These are phyloP conservation scores for Arthroderma uncinatum DNA, from an alignment of 2,329 filamentous ascomycete species.

Conservation along the genomic window DNA sequence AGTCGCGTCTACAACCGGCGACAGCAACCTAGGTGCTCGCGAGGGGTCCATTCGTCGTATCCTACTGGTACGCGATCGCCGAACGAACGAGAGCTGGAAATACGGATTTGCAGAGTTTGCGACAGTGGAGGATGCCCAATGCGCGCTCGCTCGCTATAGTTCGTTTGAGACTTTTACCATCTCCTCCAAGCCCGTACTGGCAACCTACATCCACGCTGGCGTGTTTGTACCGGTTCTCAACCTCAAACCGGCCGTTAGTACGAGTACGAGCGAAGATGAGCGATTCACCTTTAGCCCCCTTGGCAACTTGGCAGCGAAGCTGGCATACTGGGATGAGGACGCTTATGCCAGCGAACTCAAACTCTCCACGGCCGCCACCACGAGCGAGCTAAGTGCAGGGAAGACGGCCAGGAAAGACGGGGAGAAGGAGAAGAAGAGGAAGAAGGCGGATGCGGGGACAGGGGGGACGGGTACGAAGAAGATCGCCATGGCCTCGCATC, in stretches of 20 bases:
- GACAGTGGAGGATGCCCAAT: constrained; percentile 62
- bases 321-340: constrained; percentile 67
- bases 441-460: constrained; percentile 36
- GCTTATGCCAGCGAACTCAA: constrained; percentile 58
- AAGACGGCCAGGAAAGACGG: constrained; percentile 19
- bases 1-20: constrained; percentile 45
- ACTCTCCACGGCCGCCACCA: constrained; percentile 43
- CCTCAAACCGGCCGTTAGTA: constrained; percentile 47
- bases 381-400: constrained; percentile 16
- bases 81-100: constrained; percentile 60
- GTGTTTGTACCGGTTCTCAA: constrained; percentile 68
- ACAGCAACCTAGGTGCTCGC: constrained; percentile 56
- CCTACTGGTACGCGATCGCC: constrained; percentile 62
- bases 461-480: constrained; percentile 29
- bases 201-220: constrained; percentile 71
- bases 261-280: not conserved
- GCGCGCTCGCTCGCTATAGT: constrained; percentile 60
- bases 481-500: constrained; percentile 49
- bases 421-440: constrained; percentile 38
- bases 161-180: constrained; percentile 68
- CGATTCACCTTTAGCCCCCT: constrained; percentile 59
- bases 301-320: constrained; percentile 54
- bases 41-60: constrained; percentile 66
- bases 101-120: constrained; percentile 80
- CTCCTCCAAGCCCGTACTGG: constrained; percentile 57